Evolutionary conservation across 306 rosid species (phyloP).

Genomic region (Echinosophora koreensis): DNA sequence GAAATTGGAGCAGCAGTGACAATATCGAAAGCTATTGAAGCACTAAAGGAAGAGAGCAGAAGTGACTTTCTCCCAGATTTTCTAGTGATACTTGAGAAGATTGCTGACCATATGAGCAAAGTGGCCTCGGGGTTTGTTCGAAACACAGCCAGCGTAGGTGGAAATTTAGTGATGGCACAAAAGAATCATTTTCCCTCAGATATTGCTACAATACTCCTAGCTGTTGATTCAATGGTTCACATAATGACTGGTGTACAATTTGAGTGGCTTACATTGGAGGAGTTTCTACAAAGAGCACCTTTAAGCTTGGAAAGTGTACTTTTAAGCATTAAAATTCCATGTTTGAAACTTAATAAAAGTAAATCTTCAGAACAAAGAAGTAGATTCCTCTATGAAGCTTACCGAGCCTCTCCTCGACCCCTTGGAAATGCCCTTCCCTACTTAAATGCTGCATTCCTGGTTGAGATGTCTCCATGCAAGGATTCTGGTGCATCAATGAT

Average conservation of each 20-base stretch:
- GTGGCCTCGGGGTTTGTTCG: constrained; percentile 74
- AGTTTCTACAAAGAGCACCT: constrained; percentile 76
- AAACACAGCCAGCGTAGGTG: constrained; percentile 84
- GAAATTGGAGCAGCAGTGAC: constrained; percentile 79
- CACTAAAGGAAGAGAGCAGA: constrained; percentile 46
- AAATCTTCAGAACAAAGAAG: constrained; percentile 49
- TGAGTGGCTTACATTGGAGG: constrained; percentile 71
- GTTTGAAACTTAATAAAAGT: constrained; percentile 45
- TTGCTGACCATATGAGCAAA: constrained; percentile 80
- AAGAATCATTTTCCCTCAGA: constrained; percentile 86
- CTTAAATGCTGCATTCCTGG: constrained; percentile 86
- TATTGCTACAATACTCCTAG: constrained; percentile 80
- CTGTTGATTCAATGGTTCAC: constrained; percentile 70
- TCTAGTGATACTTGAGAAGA: constrained; percentile 55
- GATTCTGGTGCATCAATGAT: constrained; percentile 54
- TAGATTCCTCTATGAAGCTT: constrained; percentile 69
- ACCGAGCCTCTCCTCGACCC: constrained; percentile 84
- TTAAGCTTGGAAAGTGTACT: constrained; percentile 63
- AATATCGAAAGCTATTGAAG: constrained; percentile 75
- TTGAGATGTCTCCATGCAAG: constrained; percentile 61
- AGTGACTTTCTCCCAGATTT: constrained; percentile 50
- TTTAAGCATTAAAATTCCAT: constrained; percentile 73
- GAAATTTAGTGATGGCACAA: constrained; percentile 94
- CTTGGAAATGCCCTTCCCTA: constrained; percentile 84
- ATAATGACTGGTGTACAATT: constrained; percentile 57